Conservation (phyloP, 495 filamentous ascomycete species). For the Chaetomium tenue region DNA sequence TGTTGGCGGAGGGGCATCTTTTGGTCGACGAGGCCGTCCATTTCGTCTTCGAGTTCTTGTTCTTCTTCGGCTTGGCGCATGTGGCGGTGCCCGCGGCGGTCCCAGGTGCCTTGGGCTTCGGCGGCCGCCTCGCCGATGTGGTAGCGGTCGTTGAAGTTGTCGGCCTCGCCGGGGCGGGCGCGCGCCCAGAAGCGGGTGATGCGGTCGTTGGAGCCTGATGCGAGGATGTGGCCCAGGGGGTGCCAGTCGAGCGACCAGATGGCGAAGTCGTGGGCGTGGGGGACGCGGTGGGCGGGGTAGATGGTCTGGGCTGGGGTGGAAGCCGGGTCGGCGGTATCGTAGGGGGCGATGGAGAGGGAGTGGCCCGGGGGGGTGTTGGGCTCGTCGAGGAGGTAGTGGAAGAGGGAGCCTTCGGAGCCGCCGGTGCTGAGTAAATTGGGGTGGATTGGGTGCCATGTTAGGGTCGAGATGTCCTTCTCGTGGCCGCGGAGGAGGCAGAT, state of each 20-base stretch:
- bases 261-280: conserved; percentile 85
- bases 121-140: conserved; percentile 93
- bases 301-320: conserved; percentile 81
- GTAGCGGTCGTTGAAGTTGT: conserved; percentile 81
- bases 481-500: conserved; percentile 87
- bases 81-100: conserved; percentile 70
- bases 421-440: conserved; percentile 84
- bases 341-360: conserved; percentile 67
- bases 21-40: conserved; percentile 91
- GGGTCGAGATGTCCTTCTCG: conserved; percentile 89
- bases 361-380: conserved; percentile 74
- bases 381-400: conserved; percentile 91
- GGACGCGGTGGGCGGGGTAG: conserved; percentile 78
- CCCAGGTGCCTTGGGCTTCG: conserved; percentile 89
- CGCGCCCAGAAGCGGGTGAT: conserved; percentile 96
- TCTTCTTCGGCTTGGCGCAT: conserved; percentile 90
- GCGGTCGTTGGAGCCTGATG: conserved; percentile 97
- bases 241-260: conserved; percentile 99
- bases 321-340: conserved; percentile 74
- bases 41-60: conserved; percentile 87
- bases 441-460: conserved; percentile 94
- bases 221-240: conserved; percentile 89
- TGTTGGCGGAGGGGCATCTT: conserved; percentile 64
- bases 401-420: conserved; percentile 80
- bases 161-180: conserved; percentile 74